Conservation (phyloP, 2,329 filamentous ascomycete genomes). For the Sordariomycetes sp. region DNA sequence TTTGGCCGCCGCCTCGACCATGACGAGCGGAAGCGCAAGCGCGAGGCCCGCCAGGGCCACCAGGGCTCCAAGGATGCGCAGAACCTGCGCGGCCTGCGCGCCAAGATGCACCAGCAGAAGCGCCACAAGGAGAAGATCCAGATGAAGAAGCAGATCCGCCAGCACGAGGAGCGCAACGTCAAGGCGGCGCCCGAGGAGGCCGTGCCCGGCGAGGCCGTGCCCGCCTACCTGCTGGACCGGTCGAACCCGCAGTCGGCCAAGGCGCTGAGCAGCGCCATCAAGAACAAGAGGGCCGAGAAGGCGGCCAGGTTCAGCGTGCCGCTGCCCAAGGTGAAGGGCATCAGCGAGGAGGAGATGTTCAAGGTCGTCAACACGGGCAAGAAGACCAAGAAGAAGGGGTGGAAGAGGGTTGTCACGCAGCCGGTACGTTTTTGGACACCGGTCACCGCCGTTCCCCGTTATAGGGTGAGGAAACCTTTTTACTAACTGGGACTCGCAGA, state of each 20-base stretch:
- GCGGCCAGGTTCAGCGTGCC: constrained; percentile 88
- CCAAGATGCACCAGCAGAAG: constrained; percentile 90
- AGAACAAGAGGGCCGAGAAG: constrained; percentile 91
- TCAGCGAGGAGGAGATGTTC: constrained; percentile 96
- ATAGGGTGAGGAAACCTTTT: not conserved
- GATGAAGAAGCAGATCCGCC: constrained; percentile 90
- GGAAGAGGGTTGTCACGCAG: constrained; percentile 60
- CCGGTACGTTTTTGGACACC: constrained; percentile 14
- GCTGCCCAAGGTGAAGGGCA: constrained; percentile 86
- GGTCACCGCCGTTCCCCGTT: not conserved
- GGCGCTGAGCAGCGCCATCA: constrained; percentile 75
- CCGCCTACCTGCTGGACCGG: constrained; percentile 91
- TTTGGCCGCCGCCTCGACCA: constrained; percentile 55
- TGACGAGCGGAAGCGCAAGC: constrained; percentile 84
- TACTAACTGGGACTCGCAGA: constrained; percentile 21
- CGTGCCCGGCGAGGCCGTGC: constrained; percentile 71
- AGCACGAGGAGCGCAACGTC: constrained; percentile 92
- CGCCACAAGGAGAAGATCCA: constrained; percentile 96
- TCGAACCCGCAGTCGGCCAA: constrained; percentile 46
- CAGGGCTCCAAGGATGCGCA: constrained; percentile 82
- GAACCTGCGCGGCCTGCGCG: constrained; percentile 81
- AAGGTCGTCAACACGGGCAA: constrained; percentile 93
- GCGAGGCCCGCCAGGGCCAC: constrained; percentile 78
- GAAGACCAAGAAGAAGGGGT: constrained; percentile 79
- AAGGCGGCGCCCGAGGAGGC: constrained; percentile 69